Conservation (phyloP, 495 filamentous ascomycete genomes). For the Aspergillus ostianus region DNA sequence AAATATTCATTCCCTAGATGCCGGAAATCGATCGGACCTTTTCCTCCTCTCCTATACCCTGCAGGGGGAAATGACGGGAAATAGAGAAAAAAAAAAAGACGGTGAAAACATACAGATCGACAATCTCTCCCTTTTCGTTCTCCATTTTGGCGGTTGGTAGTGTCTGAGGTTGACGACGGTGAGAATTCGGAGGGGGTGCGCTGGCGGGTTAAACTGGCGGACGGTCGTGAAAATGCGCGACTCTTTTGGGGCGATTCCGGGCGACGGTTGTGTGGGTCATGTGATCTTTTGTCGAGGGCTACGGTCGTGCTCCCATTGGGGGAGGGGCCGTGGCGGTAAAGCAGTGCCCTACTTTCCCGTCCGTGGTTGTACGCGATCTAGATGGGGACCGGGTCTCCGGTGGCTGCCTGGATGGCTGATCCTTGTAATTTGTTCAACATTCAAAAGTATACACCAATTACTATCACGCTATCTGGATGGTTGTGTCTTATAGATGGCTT, state of each 20-base stretch:
- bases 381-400: too few relatives aligned
- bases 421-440: neutral
- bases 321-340: neutral
- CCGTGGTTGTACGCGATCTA: neutral
- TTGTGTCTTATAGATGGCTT: constrained; percentile 36
- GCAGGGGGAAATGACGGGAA: neutral
- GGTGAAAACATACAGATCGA: constrained; percentile 78
- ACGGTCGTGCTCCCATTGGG: neutral
- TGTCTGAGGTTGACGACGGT: constrained; percentile 46
- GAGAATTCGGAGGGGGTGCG: constrained; percentile 30
- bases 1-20: neutral
- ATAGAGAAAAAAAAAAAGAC: constrained; percentile 4
- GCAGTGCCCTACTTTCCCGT: neutral
- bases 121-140: constrained; percentile 97
- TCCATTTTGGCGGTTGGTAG: constrained; percentile 74
- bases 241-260: constrained; percentile 24
- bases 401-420: neutral
- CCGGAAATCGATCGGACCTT: neutral
- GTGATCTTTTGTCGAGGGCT: constrained; percentile 42
- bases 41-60: constrained; percentile 1
- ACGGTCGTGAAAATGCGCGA: constrained; percentile 21
- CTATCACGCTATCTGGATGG: neutral
- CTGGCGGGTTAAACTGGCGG: constrained; percentile 23
- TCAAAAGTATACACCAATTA: constrained; percentile 3
- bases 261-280: constrained; percentile 51